A percentile compares a stretch with the other conserved stretches of the same genome.
These are phyloP conservation scores for Petunia secreta DNA, from an alignment of 257 asterid genomes.

Conservation along the genomic window DNA sequence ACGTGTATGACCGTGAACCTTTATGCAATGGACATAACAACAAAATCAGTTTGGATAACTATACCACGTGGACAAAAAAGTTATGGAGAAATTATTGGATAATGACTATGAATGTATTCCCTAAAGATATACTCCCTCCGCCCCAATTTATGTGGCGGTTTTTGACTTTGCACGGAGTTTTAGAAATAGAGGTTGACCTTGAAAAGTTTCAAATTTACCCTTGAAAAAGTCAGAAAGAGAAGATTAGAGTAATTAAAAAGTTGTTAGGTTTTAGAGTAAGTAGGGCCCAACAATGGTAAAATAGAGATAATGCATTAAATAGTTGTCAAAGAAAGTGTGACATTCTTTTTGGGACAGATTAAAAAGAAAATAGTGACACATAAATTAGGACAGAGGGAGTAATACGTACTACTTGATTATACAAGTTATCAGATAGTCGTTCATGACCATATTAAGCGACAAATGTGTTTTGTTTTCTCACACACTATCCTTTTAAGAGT, in stretches of 20 bases:
- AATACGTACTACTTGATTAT: background rate
- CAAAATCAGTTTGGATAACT: background rate
- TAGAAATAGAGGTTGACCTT: background rate
- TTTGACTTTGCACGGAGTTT: too few species aligned
- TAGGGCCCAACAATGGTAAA: background rate
- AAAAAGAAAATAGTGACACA: background rate
- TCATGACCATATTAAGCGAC: background rate
- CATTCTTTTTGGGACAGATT: background rate
- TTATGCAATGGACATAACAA: background rate
- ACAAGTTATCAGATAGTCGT: background rate
- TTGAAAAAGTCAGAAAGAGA: background rate
- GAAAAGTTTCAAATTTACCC: too few species aligned
- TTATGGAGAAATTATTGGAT: background rate
- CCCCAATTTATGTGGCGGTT: background rate
- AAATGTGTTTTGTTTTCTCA: background rate
- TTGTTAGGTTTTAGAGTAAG: too few species aligned
- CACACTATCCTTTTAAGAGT: background rate
- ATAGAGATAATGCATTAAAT: background rate
- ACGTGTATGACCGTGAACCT: background rate
- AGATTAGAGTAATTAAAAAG: too few species aligned
- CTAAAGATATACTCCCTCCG: background rate
- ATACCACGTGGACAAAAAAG: background rate
- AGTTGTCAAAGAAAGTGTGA: background rate
- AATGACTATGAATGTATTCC: constrained; percentile 2
- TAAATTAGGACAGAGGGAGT: constrained; percentile 2